Evolutionary conservation across 2,329 filamentous ascomycete genomes (phyloP).

Genomic region (Karstenula rhodostoma): DNA sequence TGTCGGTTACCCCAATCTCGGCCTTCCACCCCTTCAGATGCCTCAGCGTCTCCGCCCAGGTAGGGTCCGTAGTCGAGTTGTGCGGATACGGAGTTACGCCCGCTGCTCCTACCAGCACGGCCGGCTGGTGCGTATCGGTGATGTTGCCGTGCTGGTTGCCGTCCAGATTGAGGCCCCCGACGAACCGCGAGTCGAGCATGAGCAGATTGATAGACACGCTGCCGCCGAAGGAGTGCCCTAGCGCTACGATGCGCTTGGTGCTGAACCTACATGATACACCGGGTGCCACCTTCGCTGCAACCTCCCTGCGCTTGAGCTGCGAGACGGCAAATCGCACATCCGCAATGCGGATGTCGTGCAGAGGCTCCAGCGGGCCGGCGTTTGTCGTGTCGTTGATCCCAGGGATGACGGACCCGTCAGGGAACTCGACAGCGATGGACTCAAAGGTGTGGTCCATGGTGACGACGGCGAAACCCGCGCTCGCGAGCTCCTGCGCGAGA

Average conservation of each 20-base stretch:
- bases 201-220: slow-evolving; percentile 32
- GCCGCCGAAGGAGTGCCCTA: slow-evolving; percentile 46
- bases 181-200: slow-evolving; percentile 30
- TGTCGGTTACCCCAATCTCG: slow-evolving; percentile 17
- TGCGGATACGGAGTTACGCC: slow-evolving; percentile 4
- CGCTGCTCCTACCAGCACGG: slow-evolving; percentile 16
- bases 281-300: slow-evolving; percentile 19
- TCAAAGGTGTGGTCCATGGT: background rate
- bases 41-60: slow-evolving; percentile 12
- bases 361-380: slow-evolving; percentile 10
- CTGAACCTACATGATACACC: slow-evolving; percentile 18
- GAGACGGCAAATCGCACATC: slow-evolving; percentile 24
- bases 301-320: slow-evolving; percentile 17
- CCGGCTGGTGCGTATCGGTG: slow-evolving; percentile 10
- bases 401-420: background rate
- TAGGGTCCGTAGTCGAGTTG: slow-evolving; percentile 17
- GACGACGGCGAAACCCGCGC: background rate
- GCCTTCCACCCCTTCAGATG: slow-evolving; percentile 21
- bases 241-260: slow-evolving; percentile 19
- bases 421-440: background rate
- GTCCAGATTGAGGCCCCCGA: slow-evolving; percentile 39
- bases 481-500: background rate
- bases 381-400: slow-evolving; percentile 7
- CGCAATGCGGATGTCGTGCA: slow-evolving; percentile 13
- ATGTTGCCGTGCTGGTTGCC: slow-evolving; percentile 25